Conservation (phyloP, 2,329 filamentous ascomycete genomes). For the Cadophora luteo-olivacea region DNA sequence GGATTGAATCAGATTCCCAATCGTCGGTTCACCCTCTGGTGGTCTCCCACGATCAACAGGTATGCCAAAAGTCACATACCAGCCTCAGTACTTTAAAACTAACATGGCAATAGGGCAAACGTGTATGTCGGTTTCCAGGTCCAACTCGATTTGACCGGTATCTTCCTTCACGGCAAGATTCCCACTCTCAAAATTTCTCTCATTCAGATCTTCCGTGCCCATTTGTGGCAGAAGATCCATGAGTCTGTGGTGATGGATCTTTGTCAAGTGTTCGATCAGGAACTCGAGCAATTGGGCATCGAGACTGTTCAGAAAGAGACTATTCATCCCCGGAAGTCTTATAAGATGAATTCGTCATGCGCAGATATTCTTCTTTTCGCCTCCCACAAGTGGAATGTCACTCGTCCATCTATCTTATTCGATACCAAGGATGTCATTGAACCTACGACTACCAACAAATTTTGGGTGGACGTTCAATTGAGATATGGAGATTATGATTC, state of each 20-base stretch:
- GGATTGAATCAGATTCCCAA: slow-evolving; percentile 99
- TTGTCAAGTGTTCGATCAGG: slow-evolving; percentile 79
- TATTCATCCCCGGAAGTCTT: slow-evolving; percentile 97
- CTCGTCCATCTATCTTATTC: slow-evolving; percentile 87
- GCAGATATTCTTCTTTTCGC: slow-evolving; percentile 97
- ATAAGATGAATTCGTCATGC: slow-evolving; percentile 99
- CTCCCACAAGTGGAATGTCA: slow-evolving; percentile 99
- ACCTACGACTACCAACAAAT: slow-evolving; percentile 95
- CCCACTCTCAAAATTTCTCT: slow-evolving; percentile 97
- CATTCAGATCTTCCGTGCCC: slow-evolving; percentile 98
- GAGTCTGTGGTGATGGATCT: slow-evolving; percentile 99
- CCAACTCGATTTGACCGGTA: slow-evolving; percentile 95
- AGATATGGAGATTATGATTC: slow-evolving; percentile 98
- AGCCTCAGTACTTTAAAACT: not conserved
- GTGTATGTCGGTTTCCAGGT: slow-evolving; percentile 99
- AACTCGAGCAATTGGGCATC: slow-evolving; percentile 92
- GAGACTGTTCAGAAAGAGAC: slow-evolving; percentile 99
- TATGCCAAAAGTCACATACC: not conserved
- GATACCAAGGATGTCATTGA: slow-evolving; percentile 97
- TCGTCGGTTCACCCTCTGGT: slow-evolving; percentile 97
- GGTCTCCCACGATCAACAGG: slow-evolving; percentile 90
- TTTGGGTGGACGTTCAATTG: slow-evolving; percentile 97
- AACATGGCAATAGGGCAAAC: slow-evolving; percentile 80
- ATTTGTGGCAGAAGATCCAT: slow-evolving; percentile 99
- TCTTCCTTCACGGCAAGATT: slow-evolving; percentile 99